Conservation (phyloP, 257 asterid genomes). For the Solanum pinnatisectum region DNA sequence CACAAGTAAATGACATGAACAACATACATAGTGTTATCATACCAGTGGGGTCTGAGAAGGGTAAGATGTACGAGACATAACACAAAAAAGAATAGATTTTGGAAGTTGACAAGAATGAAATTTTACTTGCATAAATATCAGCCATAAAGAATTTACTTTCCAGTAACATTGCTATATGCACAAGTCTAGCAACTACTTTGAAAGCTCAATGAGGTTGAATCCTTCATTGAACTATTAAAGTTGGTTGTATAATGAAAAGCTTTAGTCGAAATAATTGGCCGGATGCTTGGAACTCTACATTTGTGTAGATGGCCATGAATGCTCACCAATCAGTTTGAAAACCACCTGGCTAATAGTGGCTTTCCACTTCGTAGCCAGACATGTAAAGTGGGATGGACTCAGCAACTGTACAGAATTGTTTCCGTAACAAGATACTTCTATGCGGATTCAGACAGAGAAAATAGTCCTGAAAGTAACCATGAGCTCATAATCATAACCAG, state of each 20-base stretch:
- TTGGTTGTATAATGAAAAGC: background rate
- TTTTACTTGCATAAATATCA: background rate
- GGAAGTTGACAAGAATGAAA: background rate
- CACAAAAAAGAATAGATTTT: background rate
- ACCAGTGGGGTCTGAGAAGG: background rate
- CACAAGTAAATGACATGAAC: background rate
- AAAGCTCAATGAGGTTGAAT: background rate
- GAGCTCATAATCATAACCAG: background rate
- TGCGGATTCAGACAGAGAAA: background rate
- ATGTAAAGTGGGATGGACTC: background rate
- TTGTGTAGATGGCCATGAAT: background rate
- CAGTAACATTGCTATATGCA: background rate
- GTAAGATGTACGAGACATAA: background rate
- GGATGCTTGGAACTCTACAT: background rate
- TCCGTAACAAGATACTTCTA: background rate
- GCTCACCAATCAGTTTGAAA: background rate
- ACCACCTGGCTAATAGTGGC: background rate
- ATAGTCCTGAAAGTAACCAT: background rate
- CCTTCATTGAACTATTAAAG: background rate
- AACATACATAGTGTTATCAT: fast-evolving
- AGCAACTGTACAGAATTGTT: background rate
- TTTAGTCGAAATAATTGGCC: background rate
- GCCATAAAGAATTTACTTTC: background rate
- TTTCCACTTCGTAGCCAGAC: background rate
- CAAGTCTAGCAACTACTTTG: background rate